phyloP scores from a whole-genome alignment of 2,329 filamentous ascomycete species.

The Aspergillus fischeri region DNA sequence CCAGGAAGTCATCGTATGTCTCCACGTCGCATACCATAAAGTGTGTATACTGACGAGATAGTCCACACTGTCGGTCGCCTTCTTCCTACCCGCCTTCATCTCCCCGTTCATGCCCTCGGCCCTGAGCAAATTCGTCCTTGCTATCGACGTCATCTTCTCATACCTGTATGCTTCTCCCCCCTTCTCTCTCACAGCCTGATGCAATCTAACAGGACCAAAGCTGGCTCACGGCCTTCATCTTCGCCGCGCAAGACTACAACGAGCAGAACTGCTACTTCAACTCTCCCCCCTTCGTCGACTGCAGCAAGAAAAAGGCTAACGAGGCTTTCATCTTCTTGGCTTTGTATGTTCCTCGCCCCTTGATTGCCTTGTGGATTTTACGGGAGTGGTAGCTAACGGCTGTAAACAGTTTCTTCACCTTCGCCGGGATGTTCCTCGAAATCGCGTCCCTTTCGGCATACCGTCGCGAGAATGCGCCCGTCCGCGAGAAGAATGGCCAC shows the following conservation, averaged over 20 bases:
- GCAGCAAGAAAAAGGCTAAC: constrained; percentile 37
- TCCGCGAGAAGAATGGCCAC: constrained; percentile 24
- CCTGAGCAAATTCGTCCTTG: constrained; percentile 35
- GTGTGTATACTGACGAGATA: constrained; percentile 10
- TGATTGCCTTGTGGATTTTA: too few relatives aligned
- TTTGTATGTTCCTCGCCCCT: constrained; percentile 33
- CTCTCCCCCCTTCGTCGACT: constrained; percentile 31
- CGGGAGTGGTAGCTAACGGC: too few relatives aligned
- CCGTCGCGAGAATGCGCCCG: constrained; percentile 16
- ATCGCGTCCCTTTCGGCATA: constrained; percentile 33
- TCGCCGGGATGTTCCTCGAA: constrained; percentile 38
- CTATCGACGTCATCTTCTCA: constrained; percentile 43
- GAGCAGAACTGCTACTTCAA: constrained; percentile 25
- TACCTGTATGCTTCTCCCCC: constrained; percentile 37
- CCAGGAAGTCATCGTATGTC: constrained; percentile 38
- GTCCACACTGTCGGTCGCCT: constrained; percentile 36
- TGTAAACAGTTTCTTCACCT: constrained; percentile 38
- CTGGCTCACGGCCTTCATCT: constrained; percentile 48
- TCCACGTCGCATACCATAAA: too few relatives aligned
- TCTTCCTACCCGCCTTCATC: constrained; percentile 41
- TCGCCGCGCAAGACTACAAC: constrained; percentile 45
- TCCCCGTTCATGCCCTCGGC: constrained; percentile 37
- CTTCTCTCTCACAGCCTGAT: background rate
- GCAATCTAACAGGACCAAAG: constrained; percentile 17
- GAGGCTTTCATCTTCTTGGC: constrained; percentile 45